Conservation (phyloP, 495 filamentous ascomycete genomes). For the Penicillium salamii region DNA sequence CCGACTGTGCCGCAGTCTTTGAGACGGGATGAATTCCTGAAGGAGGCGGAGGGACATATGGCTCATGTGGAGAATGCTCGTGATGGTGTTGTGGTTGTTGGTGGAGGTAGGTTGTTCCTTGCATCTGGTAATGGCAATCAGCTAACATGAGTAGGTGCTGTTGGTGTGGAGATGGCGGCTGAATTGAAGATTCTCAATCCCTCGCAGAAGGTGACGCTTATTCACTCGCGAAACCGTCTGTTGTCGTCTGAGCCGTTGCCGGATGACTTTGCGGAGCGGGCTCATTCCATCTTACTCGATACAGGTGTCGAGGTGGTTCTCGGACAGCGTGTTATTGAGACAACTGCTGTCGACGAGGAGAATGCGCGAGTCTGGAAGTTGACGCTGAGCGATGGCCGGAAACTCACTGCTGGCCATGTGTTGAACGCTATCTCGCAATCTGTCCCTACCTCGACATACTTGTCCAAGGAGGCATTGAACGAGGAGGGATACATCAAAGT, state of each 20-base stretch:
- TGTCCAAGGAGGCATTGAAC: constrained; percentile 47
- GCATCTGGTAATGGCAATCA: no score
- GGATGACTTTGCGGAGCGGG: constrained; percentile 58
- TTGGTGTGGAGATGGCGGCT: constrained; percentile 69
- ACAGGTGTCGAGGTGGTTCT: constrained; percentile 57
- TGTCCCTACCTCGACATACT: constrained; percentile 51
- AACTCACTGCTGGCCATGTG: constrained; percentile 52
- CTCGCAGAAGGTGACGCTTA: constrained; percentile 54
- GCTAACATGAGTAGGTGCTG: constrained; percentile 55
- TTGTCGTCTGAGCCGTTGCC: constrained; percentile 67
- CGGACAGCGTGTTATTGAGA: constrained; percentile 42
- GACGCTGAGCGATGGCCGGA: constrained; percentile 52
- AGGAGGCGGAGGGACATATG: constrained; percentile 43
- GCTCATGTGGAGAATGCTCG: constrained; percentile 22
- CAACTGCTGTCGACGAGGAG: constrained; percentile 23
- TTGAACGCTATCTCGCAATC: constrained; percentile 58
- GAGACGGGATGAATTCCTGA: constrained; percentile 50
- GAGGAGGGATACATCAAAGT: constrained; percentile 58
- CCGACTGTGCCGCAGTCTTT: constrained; percentile 61
- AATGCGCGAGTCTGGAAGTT: constrained; percentile 48
- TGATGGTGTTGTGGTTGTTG: constrained; percentile 58
- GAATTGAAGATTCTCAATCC: constrained; percentile 63
- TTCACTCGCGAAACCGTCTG: constrained; percentile 62
- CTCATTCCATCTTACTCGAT: constrained; percentile 48
- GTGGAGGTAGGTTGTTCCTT: constrained; percentile 41